Conservation (phyloP, 768 basidiomycete species). For the Pleurotus tuoliensis region DNA sequence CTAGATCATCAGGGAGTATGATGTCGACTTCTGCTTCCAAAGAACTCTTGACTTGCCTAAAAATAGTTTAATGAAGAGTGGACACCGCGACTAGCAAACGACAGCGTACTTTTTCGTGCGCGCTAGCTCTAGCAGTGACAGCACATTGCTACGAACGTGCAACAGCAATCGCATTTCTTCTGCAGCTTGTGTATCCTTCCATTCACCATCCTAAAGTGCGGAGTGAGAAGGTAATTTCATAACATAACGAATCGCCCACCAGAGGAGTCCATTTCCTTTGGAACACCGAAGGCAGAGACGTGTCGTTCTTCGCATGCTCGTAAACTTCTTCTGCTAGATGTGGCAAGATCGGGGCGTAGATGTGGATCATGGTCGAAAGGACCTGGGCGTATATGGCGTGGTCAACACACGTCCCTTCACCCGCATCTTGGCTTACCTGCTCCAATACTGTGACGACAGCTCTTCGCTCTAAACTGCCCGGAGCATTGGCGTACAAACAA, state of each 20-base stretch:
- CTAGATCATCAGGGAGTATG: conserved; percentile 36
- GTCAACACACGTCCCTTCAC: no score
- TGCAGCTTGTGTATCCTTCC: conserved; percentile 57
- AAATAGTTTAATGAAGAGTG: conserved; percentile 5
- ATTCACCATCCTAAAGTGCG: conserved; percentile 44
- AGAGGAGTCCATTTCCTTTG: conserved; percentile 61
- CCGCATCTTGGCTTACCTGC: conserved; percentile 39
- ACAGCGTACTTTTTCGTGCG: conserved; percentile 63
- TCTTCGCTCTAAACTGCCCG: conserved; percentile 49
- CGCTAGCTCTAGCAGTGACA: conserved; percentile 73
- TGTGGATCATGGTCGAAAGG: conserved; percentile 58
- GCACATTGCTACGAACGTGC: conserved; percentile 53
- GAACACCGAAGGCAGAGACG: conserved; percentile 59
- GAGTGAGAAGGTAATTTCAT: conserved; percentile 6
- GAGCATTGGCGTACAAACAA: conserved; percentile 70
- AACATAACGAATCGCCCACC: conserved; percentile 34
- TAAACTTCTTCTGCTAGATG: conserved; percentile 90
- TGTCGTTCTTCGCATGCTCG: conserved; percentile 28
- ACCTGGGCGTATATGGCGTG: conserved; percentile 37
- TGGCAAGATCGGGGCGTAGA: conserved; percentile 84
- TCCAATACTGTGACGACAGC: conserved; percentile 69
- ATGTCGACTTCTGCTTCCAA: conserved; percentile 75
- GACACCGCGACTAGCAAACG: background rate
- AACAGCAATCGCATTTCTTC: conserved; percentile 64
- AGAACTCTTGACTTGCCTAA: conserved; percentile 68